phyloP scores from a whole-genome alignment of 805 yeast genomes.

The Kuraishia borneana region DNA sequence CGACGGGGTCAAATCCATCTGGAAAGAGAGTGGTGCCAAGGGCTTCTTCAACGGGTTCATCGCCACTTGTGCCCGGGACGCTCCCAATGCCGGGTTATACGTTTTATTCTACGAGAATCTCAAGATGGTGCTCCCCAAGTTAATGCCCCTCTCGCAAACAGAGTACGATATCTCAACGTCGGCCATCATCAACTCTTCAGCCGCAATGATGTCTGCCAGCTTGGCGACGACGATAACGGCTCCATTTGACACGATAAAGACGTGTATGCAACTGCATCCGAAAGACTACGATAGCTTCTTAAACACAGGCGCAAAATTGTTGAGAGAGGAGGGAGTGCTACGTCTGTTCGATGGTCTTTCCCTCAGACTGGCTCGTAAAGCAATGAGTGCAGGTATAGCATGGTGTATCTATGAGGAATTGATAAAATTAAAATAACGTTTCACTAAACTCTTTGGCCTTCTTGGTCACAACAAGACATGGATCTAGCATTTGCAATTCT shows the following conservation, averaged over 20 bases:
- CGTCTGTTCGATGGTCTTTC: conserved; percentile 77
- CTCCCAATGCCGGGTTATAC: conserved; percentile 93
- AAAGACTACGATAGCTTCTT: conserved; percentile 26
- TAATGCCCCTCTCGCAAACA: conserved; percentile 13
- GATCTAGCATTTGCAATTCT: conserved; percentile 7
- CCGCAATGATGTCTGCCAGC: conserved; percentile 76
- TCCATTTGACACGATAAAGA: conserved; percentile 91
- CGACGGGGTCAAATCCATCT: conserved; percentile 51
- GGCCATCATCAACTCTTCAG: conserved; percentile 51
- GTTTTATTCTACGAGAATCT: conserved; percentile 74
- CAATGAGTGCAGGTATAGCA: conserved; percentile 85
- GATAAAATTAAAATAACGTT: conserved; percentile 24
- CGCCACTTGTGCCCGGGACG: conserved; percentile 83
- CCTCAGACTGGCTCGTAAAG: conserved; percentile 74
- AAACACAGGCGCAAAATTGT: conserved; percentile 25
- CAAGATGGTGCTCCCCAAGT: conserved; percentile 42
- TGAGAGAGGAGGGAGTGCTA: conserved; percentile 32
- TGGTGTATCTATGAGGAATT: conserved; percentile 97
- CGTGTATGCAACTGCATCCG: conserved; percentile 75
- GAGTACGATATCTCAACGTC: conserved; percentile 25
- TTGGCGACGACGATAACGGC: conserved; percentile 80
- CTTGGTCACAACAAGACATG: conserved; percentile 13
- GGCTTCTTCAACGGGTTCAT: conserved; percentile 85
- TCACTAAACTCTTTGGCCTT: conserved; percentile 4
- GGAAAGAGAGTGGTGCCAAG: conserved; percentile 33